Conservation (phyloP, 148 eudicot genomes). For the Camellia sinensis region DNA sequence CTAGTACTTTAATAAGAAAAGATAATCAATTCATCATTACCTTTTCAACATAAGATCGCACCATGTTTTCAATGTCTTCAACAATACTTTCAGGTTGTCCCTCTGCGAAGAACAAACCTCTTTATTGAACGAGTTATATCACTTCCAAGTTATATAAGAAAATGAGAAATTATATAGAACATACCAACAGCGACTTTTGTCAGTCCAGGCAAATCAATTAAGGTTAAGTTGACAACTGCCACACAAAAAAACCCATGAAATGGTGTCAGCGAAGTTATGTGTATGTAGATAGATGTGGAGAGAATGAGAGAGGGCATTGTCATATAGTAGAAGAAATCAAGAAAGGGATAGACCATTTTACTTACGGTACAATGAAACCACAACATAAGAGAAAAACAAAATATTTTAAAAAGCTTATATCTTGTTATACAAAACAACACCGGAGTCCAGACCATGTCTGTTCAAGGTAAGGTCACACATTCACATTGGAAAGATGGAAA, state of each 20-base stretch:
- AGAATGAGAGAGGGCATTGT: background rate
- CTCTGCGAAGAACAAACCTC: constrained; percentile 36
- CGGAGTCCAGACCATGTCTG: background rate
- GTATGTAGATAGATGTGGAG: background rate
- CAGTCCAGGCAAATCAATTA: constrained; percentile 89
- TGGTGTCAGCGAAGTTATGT: constrained; percentile 9
- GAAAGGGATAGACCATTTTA: background rate
- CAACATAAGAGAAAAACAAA: background rate
- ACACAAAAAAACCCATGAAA: constrained; percentile 15
- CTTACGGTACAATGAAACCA: background rate
- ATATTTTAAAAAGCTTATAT: background rate
- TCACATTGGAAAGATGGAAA: background rate
- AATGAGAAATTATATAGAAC: constrained; percentile 17
- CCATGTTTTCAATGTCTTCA: constrained; percentile 68
- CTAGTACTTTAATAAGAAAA: background rate
- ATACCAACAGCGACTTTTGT: constrained; percentile 97
- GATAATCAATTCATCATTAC: constrained; percentile 23
- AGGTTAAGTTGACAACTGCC: constrained; percentile 92
- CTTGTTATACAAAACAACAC: background rate
- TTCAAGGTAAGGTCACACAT: background rate
- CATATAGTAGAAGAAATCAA: background rate
- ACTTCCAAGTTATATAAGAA: background rate
- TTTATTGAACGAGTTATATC: background rate
- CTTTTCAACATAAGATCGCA: constrained; percentile 61
- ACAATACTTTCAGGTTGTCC: constrained; percentile 68